Base-by-base conservation (phyloP, 257 asterid species). In the Scutellaria minor region DNA sequence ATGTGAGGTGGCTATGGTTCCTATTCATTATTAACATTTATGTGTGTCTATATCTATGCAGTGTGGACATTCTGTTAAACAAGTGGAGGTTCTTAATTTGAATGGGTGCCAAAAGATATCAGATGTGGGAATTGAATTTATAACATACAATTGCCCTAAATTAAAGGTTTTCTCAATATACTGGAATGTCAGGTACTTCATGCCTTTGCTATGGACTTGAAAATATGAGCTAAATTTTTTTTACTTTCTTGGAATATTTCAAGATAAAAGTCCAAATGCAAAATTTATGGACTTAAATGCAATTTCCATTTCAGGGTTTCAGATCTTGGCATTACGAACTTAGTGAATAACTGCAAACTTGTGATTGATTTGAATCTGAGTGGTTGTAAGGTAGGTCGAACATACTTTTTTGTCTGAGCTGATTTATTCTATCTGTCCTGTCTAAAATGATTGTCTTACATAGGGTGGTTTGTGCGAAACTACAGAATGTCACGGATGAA, bases 31-130 rank as follows among this genome's bases (percentile, higher is more conserved):
- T 79, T 57, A 22, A 50, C 74, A 39, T 13, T 45, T 71, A 11
- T 77, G 14, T 66, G 68, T 64, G 14, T 66, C 18, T 18, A 65
- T 64, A 67, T 68, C 52, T 18, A 53, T 80, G 82, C 91, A 94
- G 98, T 82, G 85, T 71, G 87, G 82, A 15, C 78, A 71, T 74
- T 81, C 86, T 75, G 46, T 88, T 62, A 62, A 74, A 64, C 84
- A 85, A 50, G 64, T 94, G 6, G 95, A 90, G 85, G 70, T 78
- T 76, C 88, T 94, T 83, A 94, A 94, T 82, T 84, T 94, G 80
- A 94, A 94, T 75, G 86, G 97, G 77, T 89, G 99, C 83, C 99
- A 94, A 83, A 91, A 87, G 82, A 88, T 94, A 74, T 91, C 99
- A 13, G 97, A 94, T 54, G 66, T 59, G 64, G 99, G 97, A 83